Evolutionary conservation across 768 basidiomycete genomes (phyloP).

Genomic region (Boletellus sp.): DNA sequence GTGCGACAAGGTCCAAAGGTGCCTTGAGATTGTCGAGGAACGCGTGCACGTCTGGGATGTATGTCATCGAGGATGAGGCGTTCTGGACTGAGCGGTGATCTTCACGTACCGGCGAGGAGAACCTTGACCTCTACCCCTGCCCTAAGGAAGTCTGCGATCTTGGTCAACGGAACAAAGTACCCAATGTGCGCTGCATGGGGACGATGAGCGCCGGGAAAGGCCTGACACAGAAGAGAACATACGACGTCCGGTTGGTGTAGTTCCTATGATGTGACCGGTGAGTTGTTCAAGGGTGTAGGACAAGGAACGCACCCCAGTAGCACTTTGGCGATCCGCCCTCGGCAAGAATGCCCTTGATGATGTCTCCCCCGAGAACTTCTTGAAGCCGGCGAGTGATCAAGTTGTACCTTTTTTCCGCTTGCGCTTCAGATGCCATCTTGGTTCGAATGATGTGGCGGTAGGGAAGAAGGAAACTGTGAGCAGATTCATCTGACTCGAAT

Average conservation of each 20-base stretch:
- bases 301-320: conserved; percentile 78
- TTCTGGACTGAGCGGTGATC: neutral
- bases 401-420: conserved; percentile 54
- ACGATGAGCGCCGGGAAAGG: neutral
- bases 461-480: neutral
- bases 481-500: conserved; percentile 8
- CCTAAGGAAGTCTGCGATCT: conserved; percentile 93
- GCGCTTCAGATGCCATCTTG: conserved; percentile 31
- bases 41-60: conserved; percentile 77
- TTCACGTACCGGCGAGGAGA: conserved; percentile 64
- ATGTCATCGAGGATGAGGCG: neutral
- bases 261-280: conserved; percentile 48
- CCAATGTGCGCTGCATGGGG: conserved; percentile 79
- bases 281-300: neutral
- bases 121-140: conserved; percentile 90
- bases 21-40: conserved; percentile 98
- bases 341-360: conserved; percentile 73
- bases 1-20: conserved; percentile 82
- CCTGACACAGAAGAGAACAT: conserved; percentile 30
- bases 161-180: conserved; percentile 92
- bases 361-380: conserved; percentile 84
- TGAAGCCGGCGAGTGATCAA: conserved; percentile 83
- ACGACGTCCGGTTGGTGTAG: conserved; percentile 94
- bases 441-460: conserved; percentile 3
- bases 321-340: conserved; percentile 76